phyloP scores from a whole-genome alignment of 164 flowering plant genomes.

The Stephania japonica region DNA sequence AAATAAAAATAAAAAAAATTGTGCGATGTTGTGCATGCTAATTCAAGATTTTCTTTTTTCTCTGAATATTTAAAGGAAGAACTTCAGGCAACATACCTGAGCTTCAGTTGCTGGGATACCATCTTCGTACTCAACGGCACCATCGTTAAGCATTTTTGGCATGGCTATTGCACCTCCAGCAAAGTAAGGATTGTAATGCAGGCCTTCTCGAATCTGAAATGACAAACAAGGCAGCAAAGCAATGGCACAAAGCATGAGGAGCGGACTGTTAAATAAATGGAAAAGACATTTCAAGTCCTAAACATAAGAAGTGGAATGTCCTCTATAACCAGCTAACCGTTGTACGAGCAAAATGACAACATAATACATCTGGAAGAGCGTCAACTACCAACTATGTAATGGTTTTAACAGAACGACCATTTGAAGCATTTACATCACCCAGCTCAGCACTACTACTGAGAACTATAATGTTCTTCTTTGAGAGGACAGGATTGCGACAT shows the following conservation, averaged over 20 bases:
- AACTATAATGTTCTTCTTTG: not conserved
- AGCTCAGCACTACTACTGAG: not conserved
- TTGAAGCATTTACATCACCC: not conserved
- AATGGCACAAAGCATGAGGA: not conserved
- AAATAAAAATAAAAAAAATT: no score
- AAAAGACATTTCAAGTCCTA: not conserved
- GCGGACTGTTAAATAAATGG: not conserved
- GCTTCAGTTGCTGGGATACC: constrained; percentile 55
- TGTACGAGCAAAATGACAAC: not conserved
- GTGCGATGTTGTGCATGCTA: no score
- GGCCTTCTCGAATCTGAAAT: constrained; percentile 46
- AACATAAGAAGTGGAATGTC: not conserved
- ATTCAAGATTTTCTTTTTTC: not conserved
- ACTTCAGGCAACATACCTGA: constrained; percentile 29
- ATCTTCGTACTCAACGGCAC: constrained; percentile 56
- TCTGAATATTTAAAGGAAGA: not conserved
- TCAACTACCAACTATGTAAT: not conserved
- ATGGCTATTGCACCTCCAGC: constrained; percentile 65
- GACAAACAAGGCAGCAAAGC: not conserved
- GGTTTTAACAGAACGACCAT: not conserved
- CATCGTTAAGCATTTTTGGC: constrained; percentile 59
- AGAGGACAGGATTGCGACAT: not conserved
- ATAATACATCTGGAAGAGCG: not conserved
- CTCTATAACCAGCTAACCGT: not conserved
- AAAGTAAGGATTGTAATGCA: constrained; percentile 57